Base-by-base conservation (phyloP, 805 yeast genomes). In the Saccharomycopsis fermentans region DNA sequence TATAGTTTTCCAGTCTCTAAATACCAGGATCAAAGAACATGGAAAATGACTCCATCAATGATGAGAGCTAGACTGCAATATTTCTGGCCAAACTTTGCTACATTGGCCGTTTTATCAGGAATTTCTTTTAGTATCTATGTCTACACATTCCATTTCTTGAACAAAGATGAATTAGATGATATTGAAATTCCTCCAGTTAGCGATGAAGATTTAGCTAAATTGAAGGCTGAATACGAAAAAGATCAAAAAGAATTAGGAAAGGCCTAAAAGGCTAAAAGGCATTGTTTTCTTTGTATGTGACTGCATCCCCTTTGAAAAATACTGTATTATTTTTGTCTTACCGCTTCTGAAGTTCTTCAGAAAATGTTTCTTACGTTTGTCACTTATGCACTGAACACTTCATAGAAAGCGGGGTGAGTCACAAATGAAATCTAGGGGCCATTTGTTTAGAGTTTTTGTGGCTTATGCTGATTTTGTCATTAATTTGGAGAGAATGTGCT, bases 171-270 rank as follows among this genome's bases (percentile, higher is more conserved):
- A 63, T 90, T 92, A 69, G 82, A 78, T 52, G 97, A 91, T 69
- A 89, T 92, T 65, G 97, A 97, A 47, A 83, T 92, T 64, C 99
- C 99, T 54, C 97, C 98, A 19, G 78, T 92, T 60, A 79, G 85
- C 43, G 94, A 87, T 61, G 83, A 78, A 57, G 94, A 90, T 68
- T 76, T 92, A 67, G 81, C 79, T 55, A 77, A 81, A 70, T 78
- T 91, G 74, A 83, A 80, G 71, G 76, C 79, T 67, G 96, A 89
- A 69, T 87, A 86, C 67, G 87, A 83, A 69, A 27, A 36, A 32
- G 55, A 52, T 52, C 40, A 34, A 35, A 52, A 35, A 47, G 40
- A 52, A 16, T 34, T 34, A 35, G 29, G 39, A 34, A 51, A 29
- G 37, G 50, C 50, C 17, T 43, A 43, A 14, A 32, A 9, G 12